Conservation (phyloP, 176 grass and related monocot species). For the Paspalum notatum region DNA sequence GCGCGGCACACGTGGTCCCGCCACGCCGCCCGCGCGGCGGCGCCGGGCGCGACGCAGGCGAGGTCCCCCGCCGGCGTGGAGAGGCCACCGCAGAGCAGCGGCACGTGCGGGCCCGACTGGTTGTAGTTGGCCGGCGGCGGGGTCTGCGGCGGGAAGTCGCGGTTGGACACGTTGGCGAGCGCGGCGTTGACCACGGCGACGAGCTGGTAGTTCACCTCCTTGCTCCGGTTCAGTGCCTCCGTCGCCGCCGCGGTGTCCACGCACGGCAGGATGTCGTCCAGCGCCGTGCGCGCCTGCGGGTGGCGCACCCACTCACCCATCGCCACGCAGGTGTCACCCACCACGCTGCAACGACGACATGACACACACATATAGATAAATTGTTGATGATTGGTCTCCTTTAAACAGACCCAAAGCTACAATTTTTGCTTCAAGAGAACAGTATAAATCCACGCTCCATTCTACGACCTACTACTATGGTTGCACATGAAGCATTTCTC, state of each 20-base stretch:
- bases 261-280: constrained; percentile 72
- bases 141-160: constrained; percentile 17
- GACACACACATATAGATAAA: neutral
- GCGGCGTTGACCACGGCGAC: constrained; percentile 55
- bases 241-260: constrained; percentile 48
- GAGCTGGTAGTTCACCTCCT: constrained; percentile 62
- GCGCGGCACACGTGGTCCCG: constrained; percentile 15
- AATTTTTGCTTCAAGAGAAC: neutral
- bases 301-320: constrained; percentile 68
- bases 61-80: constrained; percentile 52
- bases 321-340: constrained; percentile 61
- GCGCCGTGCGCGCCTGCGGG: constrained; percentile 56
- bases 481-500: neutral
- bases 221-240: constrained; percentile 54
- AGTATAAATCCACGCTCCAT: neutral
- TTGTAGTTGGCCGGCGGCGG: constrained; percentile 46
- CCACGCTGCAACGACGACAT: constrained; percentile 40
- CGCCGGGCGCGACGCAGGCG: constrained; percentile 7
- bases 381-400: neutral
- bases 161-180: constrained; percentile 50
- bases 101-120: constrained; percentile 53
- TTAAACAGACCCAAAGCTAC: neutral
- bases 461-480: neutral
- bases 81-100: constrained; percentile 62
- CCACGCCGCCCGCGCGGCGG: constrained; percentile 37